Evolutionary conservation across 78 protist species (phyloP), one percentile per base, ranked within the genome.

Genomic region (Carpediemonas membranifera): DNA sequence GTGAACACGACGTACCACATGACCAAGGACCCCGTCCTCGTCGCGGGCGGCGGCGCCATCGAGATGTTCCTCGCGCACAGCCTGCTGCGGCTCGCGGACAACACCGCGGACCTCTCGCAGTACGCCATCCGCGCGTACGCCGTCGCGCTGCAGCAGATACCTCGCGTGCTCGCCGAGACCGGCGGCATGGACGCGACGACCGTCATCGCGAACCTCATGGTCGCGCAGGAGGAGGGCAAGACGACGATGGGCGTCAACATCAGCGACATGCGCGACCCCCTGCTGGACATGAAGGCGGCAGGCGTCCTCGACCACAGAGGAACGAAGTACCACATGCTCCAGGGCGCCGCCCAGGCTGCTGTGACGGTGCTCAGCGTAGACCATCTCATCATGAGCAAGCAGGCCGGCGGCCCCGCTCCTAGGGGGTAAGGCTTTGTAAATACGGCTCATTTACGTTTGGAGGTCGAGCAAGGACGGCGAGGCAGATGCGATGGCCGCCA

Each of bases 371-470:
- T 96, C 31, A 65, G 94, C 28, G 94, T 94, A n/a, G 97, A 93
- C 58, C 97, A 92, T n/a, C 92, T 96, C 53, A 94, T 96, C 80
- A 94, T 96, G 97, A 68, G 90, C 35, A 84, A 87, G 79, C 94
- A 70, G 15, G 92, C 98, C 2, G 97, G 98, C 27, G 51, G 19
- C 7, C 69, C 54, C 33, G 25, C 3, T 15, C 50, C 51, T n/a
- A 30, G 54, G 28, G 69, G 69, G n/a, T n/a, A n/a, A n/a, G n/a
- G 89, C 34, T 31, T 83, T n/a, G n/a, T n/a, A n/a, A n/a, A n/a
- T n/a, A n/a, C n/a, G n/a, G n/a, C n/a, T n/a, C n/a, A n/a, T n/a
- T n/a, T n/a, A n/a, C n/a, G n/a, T n/a, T n/a, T n/a, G n/a, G n/a
- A n/a, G n/a, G n/a, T n/a, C n/a, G n/a, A n/a, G n/a, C n/a, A n/a